These are phyloP conservation scores for Diaporthe caulivora DNA, from an alignment of 2,329 filamentous ascomycete genomes.

Conservation along the genomic window DNA sequence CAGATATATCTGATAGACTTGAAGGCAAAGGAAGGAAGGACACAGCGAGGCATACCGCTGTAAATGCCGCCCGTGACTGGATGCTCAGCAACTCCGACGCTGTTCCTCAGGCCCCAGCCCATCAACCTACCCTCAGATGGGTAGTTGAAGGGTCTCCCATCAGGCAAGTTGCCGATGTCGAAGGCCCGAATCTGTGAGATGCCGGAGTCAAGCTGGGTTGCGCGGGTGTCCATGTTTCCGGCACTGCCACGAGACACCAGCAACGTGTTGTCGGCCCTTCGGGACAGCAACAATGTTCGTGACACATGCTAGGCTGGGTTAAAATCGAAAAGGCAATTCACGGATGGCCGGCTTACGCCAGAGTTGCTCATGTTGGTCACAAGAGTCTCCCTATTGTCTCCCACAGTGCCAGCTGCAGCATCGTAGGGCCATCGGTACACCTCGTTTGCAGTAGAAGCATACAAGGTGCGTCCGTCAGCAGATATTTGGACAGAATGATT, in stretches of 20 bases:
- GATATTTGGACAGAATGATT: slow-evolving; percentile 70
- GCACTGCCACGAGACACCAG: slow-evolving; percentile 75
- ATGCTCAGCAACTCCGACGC: slow-evolving; percentile 75
- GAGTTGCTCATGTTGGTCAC: slow-evolving; percentile 72
- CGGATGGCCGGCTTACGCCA: slow-evolving; percentile 50
- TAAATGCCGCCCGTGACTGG: slow-evolving; percentile 61
- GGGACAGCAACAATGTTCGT: slow-evolving; percentile 74
- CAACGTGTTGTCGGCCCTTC: slow-evolving; percentile 65
- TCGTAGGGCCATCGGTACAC: slow-evolving; percentile 77
- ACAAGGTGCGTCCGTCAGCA: slow-evolving; percentile 64
- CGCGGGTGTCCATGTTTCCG: slow-evolving; percentile 70
- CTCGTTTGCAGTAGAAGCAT: slow-evolving; percentile 68
- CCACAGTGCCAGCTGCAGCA: slow-evolving; percentile 60
- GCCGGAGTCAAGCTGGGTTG: slow-evolving; percentile 65
- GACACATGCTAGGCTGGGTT: slow-evolving; percentile 62
- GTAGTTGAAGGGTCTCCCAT: slow-evolving; percentile 56
- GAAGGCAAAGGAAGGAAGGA: too few species aligned
- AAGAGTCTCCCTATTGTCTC: slow-evolving; percentile 61
- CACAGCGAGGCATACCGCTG: slow-evolving; percentile 43
- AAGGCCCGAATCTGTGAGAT: slow-evolving; percentile 76
- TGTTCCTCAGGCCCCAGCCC: slow-evolving; percentile 78
- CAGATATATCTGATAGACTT: not conserved
- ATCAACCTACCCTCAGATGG: slow-evolving; percentile 59
- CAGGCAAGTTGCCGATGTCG: slow-evolving; percentile 52
- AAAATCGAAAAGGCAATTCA: not conserved